A percentile compares a stretch with the other conserved stretches of the same genome.
Conservation (phyloP, 2,329 filamentous ascomycete genomes). For the Pochonia chlamydosporia region DNA sequence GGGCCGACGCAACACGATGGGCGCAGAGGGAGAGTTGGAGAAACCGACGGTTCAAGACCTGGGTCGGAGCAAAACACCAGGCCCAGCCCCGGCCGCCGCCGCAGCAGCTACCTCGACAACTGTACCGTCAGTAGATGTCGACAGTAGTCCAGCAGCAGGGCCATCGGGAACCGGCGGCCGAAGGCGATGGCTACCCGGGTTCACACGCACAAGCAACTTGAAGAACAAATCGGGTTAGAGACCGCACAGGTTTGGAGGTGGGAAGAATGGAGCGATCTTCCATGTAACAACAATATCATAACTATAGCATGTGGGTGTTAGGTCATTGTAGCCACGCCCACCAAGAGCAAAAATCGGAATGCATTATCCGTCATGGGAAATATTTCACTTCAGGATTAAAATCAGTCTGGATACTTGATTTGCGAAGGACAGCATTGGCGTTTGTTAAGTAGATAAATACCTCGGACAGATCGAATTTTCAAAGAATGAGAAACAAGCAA, state of each 20-base stretch:
- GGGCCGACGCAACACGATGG: conserved; percentile 19
- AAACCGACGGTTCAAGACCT: conserved; percentile 11
- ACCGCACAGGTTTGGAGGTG: not conserved
- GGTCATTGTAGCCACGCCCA: too few relatives aligned
- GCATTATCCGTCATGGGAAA: too few relatives aligned
- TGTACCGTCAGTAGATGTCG: conserved; percentile 1
- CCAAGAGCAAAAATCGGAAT: too few relatives aligned
- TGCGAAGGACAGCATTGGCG: not conserved
- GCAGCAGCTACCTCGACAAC: conserved; percentile 10
- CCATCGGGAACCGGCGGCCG: conserved; percentile 20
- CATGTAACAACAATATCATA: not conserved
- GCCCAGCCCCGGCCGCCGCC: conserved; percentile 4
- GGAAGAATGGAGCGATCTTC: not conserved
- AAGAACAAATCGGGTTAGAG: conserved; percentile 14
- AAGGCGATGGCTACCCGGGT: conserved; percentile 31
- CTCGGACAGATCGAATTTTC: not conserved
- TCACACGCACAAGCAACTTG: conserved; percentile 20
- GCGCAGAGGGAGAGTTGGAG: conserved; percentile 14
- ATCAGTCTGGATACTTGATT: not conserved
- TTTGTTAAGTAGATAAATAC: not conserved
- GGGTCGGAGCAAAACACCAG: conserved; percentile 5
- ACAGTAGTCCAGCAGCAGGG: not conserved
- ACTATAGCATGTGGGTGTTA: not conserved
- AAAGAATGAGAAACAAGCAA: not conserved
- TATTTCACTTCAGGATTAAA: too few relatives aligned